Base-by-base conservation (phyloP, 495 filamentous ascomycete genomes). In the Podospora sp. region DNA sequence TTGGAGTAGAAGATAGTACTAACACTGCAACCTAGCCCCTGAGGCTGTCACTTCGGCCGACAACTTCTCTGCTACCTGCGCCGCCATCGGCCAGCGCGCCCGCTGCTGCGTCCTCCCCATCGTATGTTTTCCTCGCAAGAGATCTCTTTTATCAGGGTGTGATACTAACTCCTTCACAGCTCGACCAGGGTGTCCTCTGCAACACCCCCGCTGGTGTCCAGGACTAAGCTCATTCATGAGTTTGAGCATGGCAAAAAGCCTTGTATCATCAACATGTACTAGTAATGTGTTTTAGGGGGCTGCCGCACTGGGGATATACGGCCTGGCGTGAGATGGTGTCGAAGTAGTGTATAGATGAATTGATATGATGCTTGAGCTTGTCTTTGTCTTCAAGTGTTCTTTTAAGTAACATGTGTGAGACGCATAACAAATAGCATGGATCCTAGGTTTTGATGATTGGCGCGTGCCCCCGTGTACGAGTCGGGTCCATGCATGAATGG, bases 41-140 rank as follows among this genome's bases (percentile, higher is more conserved):
- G n/a, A 60, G 0, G 66, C 66, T 21, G 74, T 76, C 20, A 70
- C 73, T 58, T 63, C 29, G 55, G 75, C 79, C 11, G n/a, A 6
- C 49, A 40, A 73, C 51, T 82, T 82, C 73, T 71, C 56, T 58
- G 25, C 67, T 1, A 33, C 73, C 61, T 82, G 80, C 72, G 56
- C 79, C 0, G 77, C 24, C 60, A 74, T 78, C 59, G 79, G 80
- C 70, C 77, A 82, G 75, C 79, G 77, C 8, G 79, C 80, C 35
- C 79, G 80, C 66, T 82, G 80, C 78, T 82, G 80, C 61, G 77
- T 77, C 52, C 65, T 82, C 14, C 79, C 80, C 4, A 57, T 79
- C 36, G 74, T 76, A 63, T 64, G 74, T 63, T 16, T 9, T 25
- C n/a, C n/a, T 46, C 2, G 20, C n/a, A 5, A 40, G 2, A 2